A percentile compares a stretch with the other conserved stretches of the same genome.
Evolutionary conservation across 345 rosid species (phyloP).

Genomic region (Populus deltoides): DNA sequence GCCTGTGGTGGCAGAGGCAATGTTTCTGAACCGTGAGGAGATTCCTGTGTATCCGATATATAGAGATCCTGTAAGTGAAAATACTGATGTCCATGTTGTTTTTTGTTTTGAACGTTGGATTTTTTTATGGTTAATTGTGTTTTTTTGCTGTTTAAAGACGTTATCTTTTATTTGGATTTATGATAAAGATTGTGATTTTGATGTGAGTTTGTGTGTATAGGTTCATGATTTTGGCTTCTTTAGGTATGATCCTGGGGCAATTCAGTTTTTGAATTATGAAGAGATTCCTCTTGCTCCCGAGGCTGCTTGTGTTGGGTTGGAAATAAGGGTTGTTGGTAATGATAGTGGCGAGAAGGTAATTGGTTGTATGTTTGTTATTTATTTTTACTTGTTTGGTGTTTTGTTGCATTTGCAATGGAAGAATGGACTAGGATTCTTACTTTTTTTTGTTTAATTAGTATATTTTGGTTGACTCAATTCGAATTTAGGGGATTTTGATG

Average conservation of each 20-base stretch:
- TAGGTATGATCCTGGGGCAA: conserved; percentile 69
- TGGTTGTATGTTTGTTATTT: not conserved
- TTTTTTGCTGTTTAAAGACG: no score
- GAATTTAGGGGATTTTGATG: no score
- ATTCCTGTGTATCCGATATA: conserved; percentile 78
- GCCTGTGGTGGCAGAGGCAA: conserved; percentile 96
- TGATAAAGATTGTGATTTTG: no score
- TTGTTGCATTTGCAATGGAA: no score
- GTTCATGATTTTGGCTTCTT: conserved; percentile 99
- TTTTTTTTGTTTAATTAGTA: no score
- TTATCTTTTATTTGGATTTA: no score
- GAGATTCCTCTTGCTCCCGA: conserved; percentile 97
- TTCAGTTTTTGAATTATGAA: conserved; percentile 78
- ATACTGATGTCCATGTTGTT: conserved; percentile 16
- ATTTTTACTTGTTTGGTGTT: no score
- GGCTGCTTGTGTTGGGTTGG: conserved; percentile 90
- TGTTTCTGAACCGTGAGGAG: conserved; percentile 89
- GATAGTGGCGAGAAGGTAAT: conserved; percentile 95
- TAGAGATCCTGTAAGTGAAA: conserved; percentile 65
- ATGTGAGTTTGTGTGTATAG: conserved; percentile 34
- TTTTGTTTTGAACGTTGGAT: not conserved
- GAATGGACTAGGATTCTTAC: no score
- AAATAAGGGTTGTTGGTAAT: conserved; percentile 94
- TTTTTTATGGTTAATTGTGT: no score
- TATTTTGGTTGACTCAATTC: no score